Conservation (phyloP, 2,329 filamentous ascomycete species). For the Fusarium udum region DNA sequence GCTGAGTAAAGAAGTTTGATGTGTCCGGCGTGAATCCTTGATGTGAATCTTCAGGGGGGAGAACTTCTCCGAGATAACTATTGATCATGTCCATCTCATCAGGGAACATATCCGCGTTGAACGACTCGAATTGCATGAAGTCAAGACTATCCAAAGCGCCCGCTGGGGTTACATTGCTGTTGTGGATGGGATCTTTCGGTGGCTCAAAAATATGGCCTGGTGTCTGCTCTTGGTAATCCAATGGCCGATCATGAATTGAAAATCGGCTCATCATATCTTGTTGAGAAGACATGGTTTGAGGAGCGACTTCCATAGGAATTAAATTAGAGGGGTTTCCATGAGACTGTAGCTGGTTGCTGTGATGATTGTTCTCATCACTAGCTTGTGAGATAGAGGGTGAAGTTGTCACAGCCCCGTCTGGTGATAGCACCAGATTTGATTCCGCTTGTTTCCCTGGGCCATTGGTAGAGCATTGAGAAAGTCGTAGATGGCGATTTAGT, state of each 20-base stretch:
- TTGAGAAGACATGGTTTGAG: neutral
- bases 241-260: neutral
- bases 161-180: neutral
- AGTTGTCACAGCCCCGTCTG: neutral
- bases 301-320: neutral
- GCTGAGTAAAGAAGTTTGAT: neutral
- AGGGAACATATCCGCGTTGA: neutral
- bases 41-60: neutral
- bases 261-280: neutral
- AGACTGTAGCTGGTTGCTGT: neutral
- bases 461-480: neutral
- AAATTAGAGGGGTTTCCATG: neutral
- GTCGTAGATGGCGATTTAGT: neutral
- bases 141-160: neutral
- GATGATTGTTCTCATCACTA: neutral
- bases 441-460: neutral
- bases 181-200: neutral
- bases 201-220: neutral
- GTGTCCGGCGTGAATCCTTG: neutral
- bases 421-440: neutral
- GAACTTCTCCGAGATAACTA: neutral
- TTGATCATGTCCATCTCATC: conserved; percentile 3
- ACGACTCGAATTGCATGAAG: neutral
- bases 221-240: neutral
- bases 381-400: neutral